phyloP scores from a whole-genome alignment of 108 stramenopile species.

The Conticribra guillardii region DNA sequence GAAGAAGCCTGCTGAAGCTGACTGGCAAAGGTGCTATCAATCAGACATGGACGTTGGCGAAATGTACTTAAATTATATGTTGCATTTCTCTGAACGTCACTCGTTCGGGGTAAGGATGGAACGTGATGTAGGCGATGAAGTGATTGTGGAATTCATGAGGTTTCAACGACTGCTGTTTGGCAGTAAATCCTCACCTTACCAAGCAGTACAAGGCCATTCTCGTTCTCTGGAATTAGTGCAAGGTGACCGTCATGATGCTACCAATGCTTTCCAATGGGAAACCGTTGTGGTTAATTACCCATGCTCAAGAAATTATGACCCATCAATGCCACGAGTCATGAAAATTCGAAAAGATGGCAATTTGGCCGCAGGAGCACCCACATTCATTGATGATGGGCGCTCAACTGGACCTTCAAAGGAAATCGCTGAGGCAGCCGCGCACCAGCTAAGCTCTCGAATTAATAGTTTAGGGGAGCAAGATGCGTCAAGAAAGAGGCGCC shows the following conservation, averaged over 20 bases:
- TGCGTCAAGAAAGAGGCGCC: conserved; percentile 13
- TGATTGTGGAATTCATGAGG: not conserved
- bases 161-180: conserved; percentile 36
- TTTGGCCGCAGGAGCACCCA: conserved; percentile 25
- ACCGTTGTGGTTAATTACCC: conserved; percentile 37
- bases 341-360: conserved; percentile 28
- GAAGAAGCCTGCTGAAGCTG: not conserved
- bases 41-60: no score
- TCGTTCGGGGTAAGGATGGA: conserved; percentile 3
- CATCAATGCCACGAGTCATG: conserved; percentile 34
- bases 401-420: conserved; percentile 9
- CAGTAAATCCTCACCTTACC: conserved; percentile 25
- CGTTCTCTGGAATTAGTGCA: conserved; percentile 17
- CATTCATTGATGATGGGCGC: conserved; percentile 41
- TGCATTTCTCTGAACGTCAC: no score
- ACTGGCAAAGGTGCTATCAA: conserved; percentile 5
- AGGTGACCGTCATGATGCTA: conserved; percentile 15
- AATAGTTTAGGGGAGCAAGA: conserved; percentile 11
- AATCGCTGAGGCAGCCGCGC: conserved; percentile 1
- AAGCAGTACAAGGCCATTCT: conserved; percentile 12
- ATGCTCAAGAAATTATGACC: conserved; percentile 29
- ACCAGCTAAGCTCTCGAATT: conserved; percentile 1
- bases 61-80: no score
- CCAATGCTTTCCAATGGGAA: conserved; percentile 41
- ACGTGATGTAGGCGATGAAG: conserved; percentile 8